phyloP scores from a whole-genome alignment of 1,284 basidiomycete species.

The Ustilago nuda region DNA sequence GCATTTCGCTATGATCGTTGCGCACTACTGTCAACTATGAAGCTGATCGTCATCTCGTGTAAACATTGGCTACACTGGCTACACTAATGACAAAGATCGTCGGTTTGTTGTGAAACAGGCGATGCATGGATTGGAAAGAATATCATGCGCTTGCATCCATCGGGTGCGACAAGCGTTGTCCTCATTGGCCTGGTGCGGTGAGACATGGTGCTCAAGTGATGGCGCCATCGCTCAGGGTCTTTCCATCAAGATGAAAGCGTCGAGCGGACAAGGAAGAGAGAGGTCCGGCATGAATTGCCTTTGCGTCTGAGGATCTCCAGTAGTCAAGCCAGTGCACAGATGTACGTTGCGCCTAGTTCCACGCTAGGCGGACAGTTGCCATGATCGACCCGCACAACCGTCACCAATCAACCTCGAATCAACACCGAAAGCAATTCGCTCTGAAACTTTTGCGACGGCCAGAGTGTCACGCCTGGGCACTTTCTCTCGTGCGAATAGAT shows the following conservation, averaged over 20 bases:
- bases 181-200: neutral
- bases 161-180: neutral
- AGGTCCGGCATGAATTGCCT: neutral
- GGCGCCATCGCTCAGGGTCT: conserved; percentile 5
- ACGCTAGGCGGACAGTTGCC: neutral
- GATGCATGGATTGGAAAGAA: neutral
- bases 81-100: too few species aligned
- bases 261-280: neutral
- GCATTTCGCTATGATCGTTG: neutral
- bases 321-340: neutral
- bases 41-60: too few species aligned
- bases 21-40: neutral
- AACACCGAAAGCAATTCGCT: neutral
- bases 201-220: neutral
- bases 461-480: too few species aligned
- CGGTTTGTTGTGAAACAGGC: neutral
- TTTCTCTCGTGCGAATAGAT: too few species aligned
- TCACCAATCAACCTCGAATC: neutral
- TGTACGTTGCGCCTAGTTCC: conserved; percentile 4
- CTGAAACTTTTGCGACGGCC: neutral
- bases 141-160: neutral
- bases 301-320: neutral
- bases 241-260: neutral
- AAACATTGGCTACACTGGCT: too few species aligned
- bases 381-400: conserved; percentile 3